These are phyloP conservation scores for Pleoardoris graminearum DNA, from an alignment of 2,329 filamentous ascomycete species.

Conservation along the genomic window DNA sequence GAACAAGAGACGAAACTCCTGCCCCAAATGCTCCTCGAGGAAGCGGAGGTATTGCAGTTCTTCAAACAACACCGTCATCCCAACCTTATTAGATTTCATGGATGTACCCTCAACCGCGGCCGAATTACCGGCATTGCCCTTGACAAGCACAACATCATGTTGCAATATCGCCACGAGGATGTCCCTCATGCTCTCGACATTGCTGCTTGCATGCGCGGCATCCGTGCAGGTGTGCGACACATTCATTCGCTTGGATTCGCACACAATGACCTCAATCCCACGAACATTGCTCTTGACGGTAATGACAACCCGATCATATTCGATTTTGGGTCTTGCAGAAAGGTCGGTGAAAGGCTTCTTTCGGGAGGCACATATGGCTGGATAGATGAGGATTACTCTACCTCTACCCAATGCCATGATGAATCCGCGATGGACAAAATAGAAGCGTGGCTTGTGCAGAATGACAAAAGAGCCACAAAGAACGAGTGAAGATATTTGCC, in stretches of 20 bases:
- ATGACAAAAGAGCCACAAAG: not conserved
- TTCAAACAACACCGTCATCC: slow-evolving; percentile 31
- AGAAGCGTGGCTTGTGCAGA: slow-evolving; percentile 10
- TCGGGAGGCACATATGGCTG: slow-evolving; percentile 13
- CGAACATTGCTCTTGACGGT: slow-evolving; percentile 10
- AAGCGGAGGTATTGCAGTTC: slow-evolving; percentile 29
- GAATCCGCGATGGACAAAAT: slow-evolving; percentile 11
- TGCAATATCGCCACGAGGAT: slow-evolving; percentile 16
- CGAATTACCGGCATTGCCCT: slow-evolving; percentile 35
- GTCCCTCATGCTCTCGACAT: slow-evolving; percentile 20
- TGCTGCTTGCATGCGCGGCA: slow-evolving; percentile 21
- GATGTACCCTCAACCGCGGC: slow-evolving; percentile 29
- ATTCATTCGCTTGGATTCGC: slow-evolving; percentile 34
- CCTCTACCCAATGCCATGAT: slow-evolving; percentile 11
- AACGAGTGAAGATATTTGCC: not conserved
- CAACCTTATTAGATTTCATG: slow-evolving; percentile 33
- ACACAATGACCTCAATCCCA: slow-evolving; percentile 16
- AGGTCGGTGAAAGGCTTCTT: slow-evolving; percentile 12
- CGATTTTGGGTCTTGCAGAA: slow-evolving; percentile 18
- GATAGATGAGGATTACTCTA: slow-evolving; percentile 16
- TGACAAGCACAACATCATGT: slow-evolving; percentile 27
- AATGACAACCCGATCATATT: slow-evolving; percentile 13
- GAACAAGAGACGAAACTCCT: slow-evolving; percentile 30
- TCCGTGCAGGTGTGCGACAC: slow-evolving; percentile 36
- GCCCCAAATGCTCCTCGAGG: slow-evolving; percentile 31